A percentile compares a stretch with the other conserved stretches of the same genome.
These are phyloP conservation scores for Chenopodium quinoa DNA, from an alignment of 148 eudicot species.

Conservation along the genomic window DNA sequence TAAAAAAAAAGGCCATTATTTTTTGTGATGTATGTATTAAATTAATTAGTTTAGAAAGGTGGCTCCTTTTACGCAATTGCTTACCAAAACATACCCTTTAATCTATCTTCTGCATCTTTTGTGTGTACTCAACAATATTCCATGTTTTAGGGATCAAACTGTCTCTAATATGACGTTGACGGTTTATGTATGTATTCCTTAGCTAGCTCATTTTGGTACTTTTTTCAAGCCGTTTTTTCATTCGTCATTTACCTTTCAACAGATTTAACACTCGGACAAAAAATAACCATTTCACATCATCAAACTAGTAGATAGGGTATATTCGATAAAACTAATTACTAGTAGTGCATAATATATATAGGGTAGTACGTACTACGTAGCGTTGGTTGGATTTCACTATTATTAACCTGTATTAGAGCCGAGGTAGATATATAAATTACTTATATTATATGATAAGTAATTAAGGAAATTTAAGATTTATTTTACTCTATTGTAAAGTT, in stretches of 20 bases:
- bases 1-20: no score
- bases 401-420: no score
- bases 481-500: no score
- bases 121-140: slow-evolving; percentile 23
- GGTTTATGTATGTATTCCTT: neutral
- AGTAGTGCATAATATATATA: no score
- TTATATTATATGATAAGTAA: no score
- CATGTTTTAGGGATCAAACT: neutral
- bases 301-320: neutral
- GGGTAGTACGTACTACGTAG: no score
- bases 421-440: no score
- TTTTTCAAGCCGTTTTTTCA: slow-evolving; percentile 8
- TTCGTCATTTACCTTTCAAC: neutral
- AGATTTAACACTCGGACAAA: neutral
- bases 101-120: neutral
- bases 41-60: no score
- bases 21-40: no score
- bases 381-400: no score
- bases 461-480: no score
- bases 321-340: neutral
- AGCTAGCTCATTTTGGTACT: neutral
- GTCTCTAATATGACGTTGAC: neutral
- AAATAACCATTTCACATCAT: neutral
- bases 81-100: neutral
- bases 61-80: neutral